Evolutionary conservation across 768 basidiomycete species (phyloP).

Genomic region (Phaeotremella fagi): DNA sequence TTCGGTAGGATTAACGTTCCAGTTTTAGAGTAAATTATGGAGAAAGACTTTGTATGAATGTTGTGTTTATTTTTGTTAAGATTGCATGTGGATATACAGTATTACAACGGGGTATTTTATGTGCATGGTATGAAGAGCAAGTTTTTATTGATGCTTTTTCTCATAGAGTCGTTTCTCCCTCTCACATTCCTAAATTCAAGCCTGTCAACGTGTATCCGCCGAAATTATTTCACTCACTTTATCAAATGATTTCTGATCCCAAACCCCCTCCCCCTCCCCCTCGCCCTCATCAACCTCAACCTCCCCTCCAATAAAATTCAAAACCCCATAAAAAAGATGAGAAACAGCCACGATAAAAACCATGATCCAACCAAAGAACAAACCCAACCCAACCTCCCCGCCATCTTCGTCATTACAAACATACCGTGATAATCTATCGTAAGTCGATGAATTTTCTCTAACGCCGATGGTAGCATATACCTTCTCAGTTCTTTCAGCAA

Average conservation of each 20-base stretch:
- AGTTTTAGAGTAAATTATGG: slow-evolving; percentile 5
- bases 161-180: background rate
- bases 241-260: slow-evolving; percentile 53
- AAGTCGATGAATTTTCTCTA: slow-evolving; percentile 63
- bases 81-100: background rate
- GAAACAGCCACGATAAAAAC: slow-evolving; percentile 82
- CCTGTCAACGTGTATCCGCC: background rate
- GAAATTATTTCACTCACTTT: slow-evolving; percentile 41
- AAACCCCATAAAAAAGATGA: slow-evolving; percentile 74
- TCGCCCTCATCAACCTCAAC: slow-evolving; percentile 75
- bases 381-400: slow-evolving; percentile 72
- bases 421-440: slow-evolving; percentile 71
- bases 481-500: slow-evolving; percentile 71
- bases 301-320: slow-evolving; percentile 67
- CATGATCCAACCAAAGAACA: slow-evolving; percentile 79
- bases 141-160: background rate
- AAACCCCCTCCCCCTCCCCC: slow-evolving; percentile 49
- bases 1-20: slow-evolving; percentile 44
- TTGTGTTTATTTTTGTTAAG: background rate
- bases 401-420: background rate
- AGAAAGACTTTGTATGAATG: background rate
- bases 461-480: slow-evolving; percentile 71
- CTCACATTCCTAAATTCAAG: background rate
- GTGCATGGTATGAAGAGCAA: background rate
- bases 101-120: background rate